Evolutionary conservation across 1,139 yeast genomes (phyloP).

Genomic region (Pneumocystis canis): DNA sequence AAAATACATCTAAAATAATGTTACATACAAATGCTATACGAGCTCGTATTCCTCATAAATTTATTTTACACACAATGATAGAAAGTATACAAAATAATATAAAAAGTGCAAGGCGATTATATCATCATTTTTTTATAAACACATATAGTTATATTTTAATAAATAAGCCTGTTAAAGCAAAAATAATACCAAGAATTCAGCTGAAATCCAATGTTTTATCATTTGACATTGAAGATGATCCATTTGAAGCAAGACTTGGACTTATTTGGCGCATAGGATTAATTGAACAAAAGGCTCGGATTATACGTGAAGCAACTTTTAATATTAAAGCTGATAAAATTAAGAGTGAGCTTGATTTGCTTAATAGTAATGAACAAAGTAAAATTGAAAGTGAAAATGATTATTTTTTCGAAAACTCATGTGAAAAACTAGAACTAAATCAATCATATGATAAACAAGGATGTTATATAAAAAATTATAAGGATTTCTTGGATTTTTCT

Average conservation of each 20-base stretch:
- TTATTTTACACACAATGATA: constrained; percentile 47
- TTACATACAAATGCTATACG: constrained; percentile 22
- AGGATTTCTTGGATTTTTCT: constrained; percentile 17
- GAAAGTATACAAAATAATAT: constrained; percentile 50
- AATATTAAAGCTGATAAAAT: constrained; percentile 29
- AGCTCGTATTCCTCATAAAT: constrained; percentile 43
- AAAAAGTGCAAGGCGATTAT: constrained; percentile 45
- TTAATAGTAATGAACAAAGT: constrained; percentile 3
- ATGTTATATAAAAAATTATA: constrained; percentile 15
- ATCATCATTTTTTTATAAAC: constrained; percentile 35
- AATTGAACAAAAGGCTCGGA: constrained; percentile 52
- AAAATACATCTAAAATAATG: background rate
- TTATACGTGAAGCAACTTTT: constrained; percentile 43
- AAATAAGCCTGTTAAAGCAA: constrained; percentile 33
- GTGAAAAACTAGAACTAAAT: constrained; percentile 1
- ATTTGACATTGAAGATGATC: constrained; percentile 60
- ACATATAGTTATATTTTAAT: constrained; percentile 27
- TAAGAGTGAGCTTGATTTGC: constrained; percentile 7
- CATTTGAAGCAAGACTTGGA: constrained; percentile 65
- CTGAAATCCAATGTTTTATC: constrained; percentile 36
- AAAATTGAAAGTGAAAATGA: constrained; percentile 4
- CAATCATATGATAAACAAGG: background rate
- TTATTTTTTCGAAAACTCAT: background rate
- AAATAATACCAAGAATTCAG: constrained; percentile 39
- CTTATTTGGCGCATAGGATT: constrained; percentile 65